Evolutionary conservation across 2,329 filamentous ascomycete genomes (phyloP), one percentile per base, ranked within the genome.

Genomic region (Coniochaeta sp.): DNA sequence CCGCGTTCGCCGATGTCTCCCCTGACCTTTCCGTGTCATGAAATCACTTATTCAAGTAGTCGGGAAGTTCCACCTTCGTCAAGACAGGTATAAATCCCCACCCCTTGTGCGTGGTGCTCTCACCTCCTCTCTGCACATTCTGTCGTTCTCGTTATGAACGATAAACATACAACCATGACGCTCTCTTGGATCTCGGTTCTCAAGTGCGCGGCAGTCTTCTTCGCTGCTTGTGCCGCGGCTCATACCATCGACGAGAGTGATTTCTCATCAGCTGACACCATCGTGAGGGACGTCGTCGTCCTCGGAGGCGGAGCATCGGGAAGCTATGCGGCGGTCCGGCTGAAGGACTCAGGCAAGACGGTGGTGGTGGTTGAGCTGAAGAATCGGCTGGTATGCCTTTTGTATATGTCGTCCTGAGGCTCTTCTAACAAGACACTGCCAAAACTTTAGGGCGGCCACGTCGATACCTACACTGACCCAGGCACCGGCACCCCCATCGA

Each of bases 281-380:
- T 42, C n/a, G 38, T 42, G 48, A 32, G 33, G 16, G 57, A 60
- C 46, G 53, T 61, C 6, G 51, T 48, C 16, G 32, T 61, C 10
- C 49, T 61, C 31, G 58, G 58, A 26, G 60, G 58, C 14, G 60
- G 60, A 2, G 51, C 58, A 0, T 51, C 54, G 2, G 60, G 60
- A 5, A 48, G 45, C 1, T 57, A 58, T 48, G 48, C 58, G 3
- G 58, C 57, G 9, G 48, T 59, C 24, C 27, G 53, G 8, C 49
- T 60, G 13, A 48, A 53, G 20, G 54, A 57, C 24, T n/a, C 12
- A 1, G 56, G 54, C 24, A 54, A 59, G 28, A 53, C 53, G 8
- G 56, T 61, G 18, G 50, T 50, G 3, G 33, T 61, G 7, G 51
- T 61, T 16, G 60, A 61, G 33, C 33, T 24, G n/a, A 42, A 42